Evolutionary conservation across 2,329 filamentous ascomycete genomes (phyloP), one percentile per base, ranked within the genome.

Genomic region (Colletotrichum sublineola): DNA sequence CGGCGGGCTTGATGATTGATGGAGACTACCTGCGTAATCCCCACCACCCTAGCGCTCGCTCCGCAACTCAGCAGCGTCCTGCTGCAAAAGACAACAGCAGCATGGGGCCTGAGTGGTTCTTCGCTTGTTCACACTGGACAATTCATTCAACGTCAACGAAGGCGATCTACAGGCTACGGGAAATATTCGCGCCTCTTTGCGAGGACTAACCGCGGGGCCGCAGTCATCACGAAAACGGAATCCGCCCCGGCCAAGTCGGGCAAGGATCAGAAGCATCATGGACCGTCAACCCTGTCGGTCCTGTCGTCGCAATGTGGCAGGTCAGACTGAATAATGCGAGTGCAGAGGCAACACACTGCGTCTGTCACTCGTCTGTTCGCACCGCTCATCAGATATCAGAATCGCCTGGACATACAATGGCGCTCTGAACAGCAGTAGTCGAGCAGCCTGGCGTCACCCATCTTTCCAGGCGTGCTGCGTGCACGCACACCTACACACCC

Each of bases 221-320:
- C 61, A 69, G 69, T 69, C 70, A 56, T 65, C 70, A 70, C 70
- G 53, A 69, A 72, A 72, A 72, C 40, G 68, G 70, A 48, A 72
- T 64, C 60, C 66, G 66, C 60, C 33, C 65, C 70, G 70, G 66
- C 70, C 70, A 72, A 69, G 66, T 57, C 46, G 14, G 67, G 71
- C 67, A 73, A 71, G 71, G 71, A 73, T 71, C 57, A 67, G 63
- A 24, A 57, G 31, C 67, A 71, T 71, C 62, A 67, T 71, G 67
- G 71, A 71, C 66, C 68, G 29, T 71, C 63, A 71, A 73, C 71
- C 71, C 71, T 73, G 71, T 73, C 71, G 71, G 71, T 66, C 56
- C 56, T 29, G 58, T 52, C 67, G 63, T 73, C 71, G 71, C 62
- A 73, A 73, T 73, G 46, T 60, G 71, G 71, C 71, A 73, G 71